Evolutionary conservation across 345 rosid species (phyloP).

Genomic region (Salix caprea): DNA sequence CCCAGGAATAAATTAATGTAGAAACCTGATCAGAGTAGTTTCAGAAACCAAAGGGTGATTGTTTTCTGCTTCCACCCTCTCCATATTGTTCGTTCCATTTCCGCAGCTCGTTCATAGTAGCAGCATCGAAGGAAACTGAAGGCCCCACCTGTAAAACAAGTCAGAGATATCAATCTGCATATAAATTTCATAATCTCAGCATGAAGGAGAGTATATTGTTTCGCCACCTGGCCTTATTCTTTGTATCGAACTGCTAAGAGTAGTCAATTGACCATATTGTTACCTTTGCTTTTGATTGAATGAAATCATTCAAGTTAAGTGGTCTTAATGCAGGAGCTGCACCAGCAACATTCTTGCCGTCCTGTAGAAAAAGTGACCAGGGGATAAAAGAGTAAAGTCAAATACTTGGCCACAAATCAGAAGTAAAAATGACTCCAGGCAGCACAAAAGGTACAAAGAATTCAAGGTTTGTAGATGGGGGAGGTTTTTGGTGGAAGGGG

Average conservation of each 20-base stretch:
- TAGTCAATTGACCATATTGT: background rate
- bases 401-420: background rate
- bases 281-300: constrained; percentile 87
- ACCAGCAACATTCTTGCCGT: constrained; percentile 26
- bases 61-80: constrained; percentile 87
- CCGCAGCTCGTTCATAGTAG: constrained; percentile 91
- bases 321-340: constrained; percentile 50
- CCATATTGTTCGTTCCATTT: constrained; percentile 99
- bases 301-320: constrained; percentile 72
- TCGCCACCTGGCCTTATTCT: background rate
- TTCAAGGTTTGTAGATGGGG: background rate
- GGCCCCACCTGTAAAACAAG: constrained; percentile 68
- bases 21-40: constrained; percentile 1
- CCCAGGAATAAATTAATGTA: background rate
- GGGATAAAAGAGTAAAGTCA: background rate
- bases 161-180: background rate
- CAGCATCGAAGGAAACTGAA: constrained; percentile 77
- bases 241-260: background rate
- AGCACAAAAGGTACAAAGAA: background rate
- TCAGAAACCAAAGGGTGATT: constrained; percentile 83
- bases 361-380: constrained; percentile 33
- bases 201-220: background rate
- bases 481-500: background rate
- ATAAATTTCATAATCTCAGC: background rate
- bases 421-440: background rate